Evolutionary conservation across 2,329 filamentous ascomycete species (phyloP), one percentile per base, ranked within the genome.

Genomic region (Trichoderma sp.): DNA sequence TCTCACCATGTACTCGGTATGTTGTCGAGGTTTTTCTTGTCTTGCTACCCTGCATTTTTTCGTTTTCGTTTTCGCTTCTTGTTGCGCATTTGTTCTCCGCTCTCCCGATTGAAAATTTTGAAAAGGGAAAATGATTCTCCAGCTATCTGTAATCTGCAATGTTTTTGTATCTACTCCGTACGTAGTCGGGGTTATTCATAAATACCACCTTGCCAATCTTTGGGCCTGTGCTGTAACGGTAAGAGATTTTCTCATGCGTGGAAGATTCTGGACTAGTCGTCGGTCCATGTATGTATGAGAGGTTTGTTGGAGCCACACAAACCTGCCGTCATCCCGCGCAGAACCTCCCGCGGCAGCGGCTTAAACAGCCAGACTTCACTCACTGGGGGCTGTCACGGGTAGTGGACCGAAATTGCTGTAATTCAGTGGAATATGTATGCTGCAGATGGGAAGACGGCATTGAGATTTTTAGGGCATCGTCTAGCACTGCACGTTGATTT

Each of bases 231-330:
- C 53, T 24, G 53, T 4, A 7, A 41, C 53, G 18, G 21, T 60
- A 33, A 71, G 27, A 41, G 18, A 59, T 71, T 62, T 66, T 27
- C 24, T 62, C 24, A 7, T 11, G 21, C 24, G 67, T 71, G 53
- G 67, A 71, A 60, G 67, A 41, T 71, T 71, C 67, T 71, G 67
- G 67, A 71, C 50, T 21, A 21, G 50, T 24, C 4, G n/a, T 53
- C 38, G 7, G 38, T 45, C 38, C 16, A 53, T 21, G n/a, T n/a
- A 11, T 21, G 45, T 62, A 21, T 33, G 50, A 38, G 66, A 29
- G 50, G 14, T n/a, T 60, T 45, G 31, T 59, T 27, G 29, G 45
- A 68, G 62, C 62, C 18, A 38, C 18, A 38, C 33, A 41, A 9
- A 21, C 33, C 33, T 41, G 35, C 53, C 16, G 35, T 38, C 66